These are phyloP conservation scores for Ceratobasidium sp. DNA, from an alignment of 1,284 basidiomycete genomes.

Conservation along the genomic window DNA sequence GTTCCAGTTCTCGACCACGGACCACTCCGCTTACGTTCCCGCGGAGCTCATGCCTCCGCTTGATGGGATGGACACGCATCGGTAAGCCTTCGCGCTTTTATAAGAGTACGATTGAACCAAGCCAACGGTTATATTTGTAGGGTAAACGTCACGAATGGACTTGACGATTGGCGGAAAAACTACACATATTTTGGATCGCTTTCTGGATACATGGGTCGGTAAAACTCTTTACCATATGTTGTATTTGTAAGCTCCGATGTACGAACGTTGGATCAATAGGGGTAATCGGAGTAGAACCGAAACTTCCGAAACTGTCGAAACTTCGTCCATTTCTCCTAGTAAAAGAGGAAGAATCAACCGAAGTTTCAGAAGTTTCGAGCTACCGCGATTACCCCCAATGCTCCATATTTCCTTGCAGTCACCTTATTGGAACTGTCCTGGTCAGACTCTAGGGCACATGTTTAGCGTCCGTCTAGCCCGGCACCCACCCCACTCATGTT, in stretches of 20 bases:
- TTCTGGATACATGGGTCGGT: conserved; percentile 26
- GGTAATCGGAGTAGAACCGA: too few relatives aligned
- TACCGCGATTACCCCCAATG: too few relatives aligned
- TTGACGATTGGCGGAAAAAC: conserved; percentile 45
- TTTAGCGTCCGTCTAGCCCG: too few relatives aligned
- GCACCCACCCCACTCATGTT: too few relatives aligned
- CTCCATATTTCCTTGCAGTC: too few relatives aligned
- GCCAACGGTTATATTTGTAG: neutral
- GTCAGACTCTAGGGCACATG: too few relatives aligned
- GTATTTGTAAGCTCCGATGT: conserved; percentile 30
- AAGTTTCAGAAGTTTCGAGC: too few relatives aligned
- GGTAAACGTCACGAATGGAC: conserved; percentile 35
- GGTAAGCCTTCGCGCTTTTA: neutral
- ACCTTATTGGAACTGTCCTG: too few relatives aligned
- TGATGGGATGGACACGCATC: conserved; percentile 42
- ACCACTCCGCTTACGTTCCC: conserved; percentile 28
- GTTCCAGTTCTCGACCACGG: conserved; percentile 26
- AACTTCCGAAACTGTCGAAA: too few relatives aligned
- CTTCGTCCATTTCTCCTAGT: too few relatives aligned
- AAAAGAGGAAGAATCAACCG: too few relatives aligned
- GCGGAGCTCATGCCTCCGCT: conserved; percentile 40
- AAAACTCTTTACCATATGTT: neutral
- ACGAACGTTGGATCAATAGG: neutral
- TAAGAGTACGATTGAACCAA: too few relatives aligned
- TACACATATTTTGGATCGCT: conserved; percentile 41